Evolutionary conservation across 345 rosid genomes (phyloP), one percentile per base, ranked within the genome.

Genomic region (rapeseed (Brassica napus)): DNA sequence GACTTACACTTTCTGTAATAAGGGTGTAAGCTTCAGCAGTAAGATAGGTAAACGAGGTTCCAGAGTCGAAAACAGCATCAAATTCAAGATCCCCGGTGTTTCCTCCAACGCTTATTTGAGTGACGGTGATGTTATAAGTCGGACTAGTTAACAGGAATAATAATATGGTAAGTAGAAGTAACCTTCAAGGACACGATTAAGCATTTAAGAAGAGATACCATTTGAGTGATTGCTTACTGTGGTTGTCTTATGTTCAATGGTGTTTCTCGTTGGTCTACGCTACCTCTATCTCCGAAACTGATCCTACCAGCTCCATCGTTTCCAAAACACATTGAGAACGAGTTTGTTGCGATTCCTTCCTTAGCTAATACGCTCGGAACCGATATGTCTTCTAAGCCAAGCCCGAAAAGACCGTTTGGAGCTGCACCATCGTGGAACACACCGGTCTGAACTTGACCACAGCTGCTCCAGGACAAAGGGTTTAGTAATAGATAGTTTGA

Each of bases 251-350:
- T 85, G 76, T 85, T 86, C 83, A 96, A 91, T n/a, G 97, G 92
- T 0, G 99, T 93, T 84, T 88, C 90, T 23, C 89, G 84, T 84
- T 96, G 98, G 77, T 83, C 88, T 34, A 87, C 81, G 80, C 87
- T 93, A 52, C 99, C 98, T 77, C 79, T 85, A 79, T 96, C 99
- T 7, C 99, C 99, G 61, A 96, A 96, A 74, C 83, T 90, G 80
- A 96, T 93, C 87, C 99, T 88, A 68, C 98, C 98, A 32, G 82
- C 24, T 57, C 91, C 94, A 65, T 89, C 92, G 2, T 8, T 18
- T 55, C 90, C 86, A 68, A 96, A 96, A 86, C 99, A 96, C 97
- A 96, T 89, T 67, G 99, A 96, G 81, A 96, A 96, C 8, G 99
- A 96, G 87, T 92, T 87, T 16, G 94, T 76, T 65, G 86, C 76